These are phyloP conservation scores for Eleusine indica DNA, from an alignment of 176 grass and related monocot species.

Conservation along the genomic window DNA sequence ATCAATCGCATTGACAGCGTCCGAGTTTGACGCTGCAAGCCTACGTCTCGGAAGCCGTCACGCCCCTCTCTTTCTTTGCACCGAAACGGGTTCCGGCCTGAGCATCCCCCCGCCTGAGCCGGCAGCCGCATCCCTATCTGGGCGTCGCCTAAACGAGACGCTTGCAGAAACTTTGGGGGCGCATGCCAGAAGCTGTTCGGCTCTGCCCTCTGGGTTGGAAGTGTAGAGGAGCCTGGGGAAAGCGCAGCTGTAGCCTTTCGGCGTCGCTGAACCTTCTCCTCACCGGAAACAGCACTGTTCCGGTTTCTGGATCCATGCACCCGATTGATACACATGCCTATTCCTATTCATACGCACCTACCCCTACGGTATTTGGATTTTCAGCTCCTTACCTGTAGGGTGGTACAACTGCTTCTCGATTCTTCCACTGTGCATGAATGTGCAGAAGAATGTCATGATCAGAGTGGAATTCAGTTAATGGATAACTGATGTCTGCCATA, in stretches of 20 bases:
- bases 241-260: slow-evolving; percentile 33
- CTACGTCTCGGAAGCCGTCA: too few species aligned
- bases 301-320: neutral
- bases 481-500: neutral
- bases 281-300: slow-evolving; percentile 14
- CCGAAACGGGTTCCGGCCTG: slow-evolving; percentile 3
- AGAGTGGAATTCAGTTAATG: neutral
- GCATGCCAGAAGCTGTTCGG: slow-evolving; percentile 11
- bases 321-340: neutral
- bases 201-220: slow-evolving; percentile 1
- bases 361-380: neutral
- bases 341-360: neutral
- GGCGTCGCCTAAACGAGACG: slow-evolving; percentile 4
- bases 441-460: neutral
- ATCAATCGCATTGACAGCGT: neutral
- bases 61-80: neutral
- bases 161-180: neutral
- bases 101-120: neutral
- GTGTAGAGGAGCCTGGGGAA: neutral
- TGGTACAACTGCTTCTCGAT: neutral
- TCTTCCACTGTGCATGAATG: neutral
- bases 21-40: neutral
- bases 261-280: slow-evolving; percentile 34
- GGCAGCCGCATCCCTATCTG: neutral
- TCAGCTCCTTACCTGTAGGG: neutral